A percentile compares a stretch with the other conserved stretches of the same genome.
phyloP scores from a whole-genome alignment of 768 basidiomycete genomes.

The Macrolepiota albuminosa region DNA sequence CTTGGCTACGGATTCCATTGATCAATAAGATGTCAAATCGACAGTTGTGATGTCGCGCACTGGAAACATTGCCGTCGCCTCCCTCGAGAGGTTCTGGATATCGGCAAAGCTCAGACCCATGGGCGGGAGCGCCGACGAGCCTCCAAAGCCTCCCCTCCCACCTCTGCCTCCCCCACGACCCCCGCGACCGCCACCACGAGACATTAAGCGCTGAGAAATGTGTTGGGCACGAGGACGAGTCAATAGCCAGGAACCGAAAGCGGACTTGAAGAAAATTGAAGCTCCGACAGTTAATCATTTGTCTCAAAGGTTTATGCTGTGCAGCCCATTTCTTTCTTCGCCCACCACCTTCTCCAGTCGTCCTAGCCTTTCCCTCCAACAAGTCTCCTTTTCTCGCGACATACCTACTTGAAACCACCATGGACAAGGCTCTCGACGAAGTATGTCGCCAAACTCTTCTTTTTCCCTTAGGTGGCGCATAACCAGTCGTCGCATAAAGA shows the following conservation, averaged over 20 bases:
- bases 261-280: slow-evolving; percentile 28
- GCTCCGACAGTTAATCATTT: slow-evolving; percentile 33
- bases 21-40: slow-evolving; percentile 17
- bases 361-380: slow-evolving; percentile 26
- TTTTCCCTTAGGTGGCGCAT: slow-evolving; percentile 18
- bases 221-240: slow-evolving; percentile 8
- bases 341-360: slow-evolving; percentile 21
- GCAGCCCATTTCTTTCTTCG: slow-evolving; percentile 4
- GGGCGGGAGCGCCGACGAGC: slow-evolving; percentile 49
- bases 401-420: slow-evolving; percentile 23
- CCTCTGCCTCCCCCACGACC: slow-evolving; percentile 38
- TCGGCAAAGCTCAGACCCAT: slow-evolving; percentile 83
- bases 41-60: slow-evolving; percentile 42
- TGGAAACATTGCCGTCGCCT: slow-evolving; percentile 76
- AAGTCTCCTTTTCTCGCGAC: slow-evolving; percentile 15
- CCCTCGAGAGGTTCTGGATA: slow-evolving; percentile 70
- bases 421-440: slow-evolving; percentile 86
- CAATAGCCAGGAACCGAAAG: slow-evolving; percentile 14
- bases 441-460: slow-evolving; percentile 35
- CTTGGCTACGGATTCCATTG: slow-evolving; percentile 43
- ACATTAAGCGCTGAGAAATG: slow-evolving; percentile 24
- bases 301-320: slow-evolving; percentile 17
- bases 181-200: slow-evolving; percentile 36
- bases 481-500: slow-evolving; percentile 36
- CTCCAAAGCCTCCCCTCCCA: slow-evolving; percentile 59